Percentiles rank a stretch among this genome's conserved stretches.
Evolutionary conservation across 176 grass and related monocot species (phyloP).

Genomic region (Carex littledalei): DNA sequence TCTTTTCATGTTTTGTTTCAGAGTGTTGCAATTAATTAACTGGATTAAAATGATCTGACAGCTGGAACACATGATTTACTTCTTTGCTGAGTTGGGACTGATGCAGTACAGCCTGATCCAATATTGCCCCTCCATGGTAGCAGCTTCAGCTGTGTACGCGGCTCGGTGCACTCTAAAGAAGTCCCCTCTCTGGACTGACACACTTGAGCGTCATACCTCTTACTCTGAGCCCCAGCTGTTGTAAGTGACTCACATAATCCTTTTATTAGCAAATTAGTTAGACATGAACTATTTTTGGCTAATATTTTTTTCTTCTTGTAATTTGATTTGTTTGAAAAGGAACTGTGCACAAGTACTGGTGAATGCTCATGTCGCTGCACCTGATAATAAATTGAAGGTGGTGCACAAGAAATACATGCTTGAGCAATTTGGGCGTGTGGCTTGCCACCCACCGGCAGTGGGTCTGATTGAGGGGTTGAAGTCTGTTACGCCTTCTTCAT

Average conservation of each 20-base stretch:
- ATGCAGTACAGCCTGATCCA: slow-evolving; percentile 65
- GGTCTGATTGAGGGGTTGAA: slow-evolving; percentile 25
- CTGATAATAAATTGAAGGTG: slow-evolving; percentile 56
- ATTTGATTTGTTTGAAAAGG: slow-evolving; percentile 26
- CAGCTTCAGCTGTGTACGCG: slow-evolving; percentile 76
- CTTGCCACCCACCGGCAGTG: slow-evolving; percentile 38
- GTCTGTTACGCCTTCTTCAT: slow-evolving; percentile 23
- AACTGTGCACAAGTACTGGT: slow-evolving; percentile 46
- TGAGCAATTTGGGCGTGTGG: slow-evolving; percentile 56
- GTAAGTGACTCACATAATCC: slow-evolving; percentile 35
- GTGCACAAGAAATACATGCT: slow-evolving; percentile 78
- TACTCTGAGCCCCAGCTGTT: slow-evolving; percentile 53
- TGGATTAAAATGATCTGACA: slow-evolving; percentile 25
- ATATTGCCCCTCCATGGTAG: slow-evolving; percentile 56
- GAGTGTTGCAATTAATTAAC: neutral
- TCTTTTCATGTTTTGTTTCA: slow-evolving; percentile 1
- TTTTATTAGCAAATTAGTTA: neutral
- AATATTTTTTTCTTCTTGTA: neutral
- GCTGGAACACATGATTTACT: slow-evolving; percentile 89
- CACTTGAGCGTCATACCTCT: slow-evolving; percentile 63
- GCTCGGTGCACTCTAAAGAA: slow-evolving; percentile 76
- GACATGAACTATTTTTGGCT: neutral
- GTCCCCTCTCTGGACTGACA: slow-evolving; percentile 71
- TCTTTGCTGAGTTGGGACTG: slow-evolving; percentile 73
- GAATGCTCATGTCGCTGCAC: slow-evolving; percentile 37